Conservation (phyloP, 257 asterid genomes). For the Ophiorrhiza pumila region DNA sequence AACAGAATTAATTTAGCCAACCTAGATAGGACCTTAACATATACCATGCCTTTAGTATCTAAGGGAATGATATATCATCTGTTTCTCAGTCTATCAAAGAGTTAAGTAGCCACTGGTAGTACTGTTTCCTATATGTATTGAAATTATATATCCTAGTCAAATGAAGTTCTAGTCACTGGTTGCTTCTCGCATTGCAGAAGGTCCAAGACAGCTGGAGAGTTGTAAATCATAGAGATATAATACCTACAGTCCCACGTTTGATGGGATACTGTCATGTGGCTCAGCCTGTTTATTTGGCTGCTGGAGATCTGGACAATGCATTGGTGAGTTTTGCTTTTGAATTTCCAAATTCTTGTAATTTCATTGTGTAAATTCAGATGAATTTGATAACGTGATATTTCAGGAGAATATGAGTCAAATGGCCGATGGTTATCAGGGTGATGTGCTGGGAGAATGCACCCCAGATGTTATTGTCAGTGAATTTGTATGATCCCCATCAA, state of each 20-base stretch:
- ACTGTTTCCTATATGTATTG: background rate
- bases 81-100: background rate
- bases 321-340: slow-evolving; percentile 35
- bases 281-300: slow-evolving; percentile 82
- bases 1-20: background rate
- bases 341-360: background rate
- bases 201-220: slow-evolving; percentile 93
- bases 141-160: slow-evolving; percentile 1
- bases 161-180: background rate
- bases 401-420: slow-evolving; percentile 67
- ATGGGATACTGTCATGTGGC: slow-evolving; percentile 99
- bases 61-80: background rate
- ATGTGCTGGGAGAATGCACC: slow-evolving; percentile 89
- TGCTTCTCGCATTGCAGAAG: slow-evolving; percentile 48
- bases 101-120: background rate
- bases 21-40: background rate
- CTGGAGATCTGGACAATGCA: slow-evolving; percentile 48
- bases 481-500: slow-evolving; percentile 57
- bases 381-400: slow-evolving; percentile 17
- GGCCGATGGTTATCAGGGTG: slow-evolving; percentile 84
- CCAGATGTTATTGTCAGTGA: slow-evolving; percentile 89
- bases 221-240: slow-evolving; percentile 93
- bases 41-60: background rate
- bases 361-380: background rate
- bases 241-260: slow-evolving; percentile 96